A percentile compares a stretch with the other conserved stretches of the same genome.
phyloP scores from a whole-genome alignment of 495 filamentous ascomycete species.

The Xylaria venustula region DNA sequence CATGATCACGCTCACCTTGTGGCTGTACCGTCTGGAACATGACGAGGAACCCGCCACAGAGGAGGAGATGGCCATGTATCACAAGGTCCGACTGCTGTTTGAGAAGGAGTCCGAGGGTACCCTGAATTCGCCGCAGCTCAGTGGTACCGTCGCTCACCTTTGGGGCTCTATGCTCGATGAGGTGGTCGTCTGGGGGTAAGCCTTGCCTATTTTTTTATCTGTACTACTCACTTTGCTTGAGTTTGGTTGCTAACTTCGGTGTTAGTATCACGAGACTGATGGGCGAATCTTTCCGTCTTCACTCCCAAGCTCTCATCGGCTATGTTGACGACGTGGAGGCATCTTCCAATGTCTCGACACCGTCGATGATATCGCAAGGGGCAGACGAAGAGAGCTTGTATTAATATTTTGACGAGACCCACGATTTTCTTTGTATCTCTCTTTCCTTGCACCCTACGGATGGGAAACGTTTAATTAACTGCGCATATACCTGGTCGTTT shows the following conservation, averaged over 20 bases:
- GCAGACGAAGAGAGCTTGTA: conserved; percentile 62
- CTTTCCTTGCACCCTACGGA: conserved; percentile 24
- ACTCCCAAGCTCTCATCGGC: conserved; percentile 88
- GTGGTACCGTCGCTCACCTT: conserved; percentile 86
- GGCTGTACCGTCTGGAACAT: conserved; percentile 98
- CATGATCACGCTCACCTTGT: conserved; percentile 97
- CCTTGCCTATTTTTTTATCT: conserved; percentile 23
- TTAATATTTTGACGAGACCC: conserved; percentile 43
- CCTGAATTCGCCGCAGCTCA: conserved; percentile 73
- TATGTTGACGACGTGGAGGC: conserved; percentile 77
- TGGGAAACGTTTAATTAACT: conserved; percentile 37
- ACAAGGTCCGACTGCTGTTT: conserved; percentile 89
- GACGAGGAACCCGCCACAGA: conserved; percentile 92
- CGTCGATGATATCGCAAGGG: conserved; percentile 61
- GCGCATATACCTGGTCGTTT: conserved; percentile 50
- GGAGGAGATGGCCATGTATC: conserved; percentile 91
- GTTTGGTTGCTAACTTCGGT: conserved; percentile 44
- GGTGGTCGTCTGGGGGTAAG: conserved; percentile 94
- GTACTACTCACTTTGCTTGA: conserved; percentile 4
- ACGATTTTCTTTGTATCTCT: conserved; percentile 44
- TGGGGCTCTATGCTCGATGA: conserved; percentile 99
- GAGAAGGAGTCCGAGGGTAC: conserved; percentile 81
- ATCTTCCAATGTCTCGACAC: conserved; percentile 57
- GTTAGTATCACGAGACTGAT: conserved; percentile 91
- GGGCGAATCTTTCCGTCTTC: conserved; percentile 97